Base-by-base conservation (phyloP, 208 protist species). In the Acanthamoeba lenticulata region DNA sequence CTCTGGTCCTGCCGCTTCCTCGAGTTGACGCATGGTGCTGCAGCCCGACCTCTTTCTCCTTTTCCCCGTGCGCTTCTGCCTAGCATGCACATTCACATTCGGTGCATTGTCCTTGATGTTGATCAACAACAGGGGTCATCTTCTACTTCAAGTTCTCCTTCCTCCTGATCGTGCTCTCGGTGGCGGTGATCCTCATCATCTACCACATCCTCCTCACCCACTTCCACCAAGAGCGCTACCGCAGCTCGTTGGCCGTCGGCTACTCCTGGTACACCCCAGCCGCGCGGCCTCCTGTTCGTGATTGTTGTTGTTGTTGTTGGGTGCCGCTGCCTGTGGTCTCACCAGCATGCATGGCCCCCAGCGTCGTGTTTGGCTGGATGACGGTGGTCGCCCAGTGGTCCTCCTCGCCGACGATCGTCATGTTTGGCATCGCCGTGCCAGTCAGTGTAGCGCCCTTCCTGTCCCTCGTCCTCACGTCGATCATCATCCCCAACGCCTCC, bases 351-450 rank as follows among this genome's bases (percentile, higher is more conserved):
- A 11, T 55, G 77, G 5, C 11, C 77, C 5, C 29, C 45, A 92
- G 86, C 62, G 90, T 93, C 2, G 90, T 93, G 27, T 93, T 93
- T 44, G 90, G 90, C 5, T 74, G 24, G 60, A 93, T 93, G 90
- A 92, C 86, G 2, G 15, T 92, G 17, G 85, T 27, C 6, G 9
- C 47, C 7, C 85, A 91, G 9, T 45, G 5, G 11, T 7, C 45
- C 13, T 24, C 47, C 5, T 24, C n/a, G 32, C 13, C 55, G 3
- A 38, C 55, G 44, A 83, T 47, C 13, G 4, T 27, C 32, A 69
- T 83, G 4, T 11, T 42, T 34, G 38, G 34, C 69, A 38, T 83
- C 19, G 2, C 38, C 9, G 29, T 93, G 6, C 69, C 90, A 11
- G 17, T 93, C 45, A 57, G 9, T 44, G 15, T 93, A 3, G 90